These are phyloP conservation scores for Microdochium nivale DNA, from an alignment of 2,329 filamentous ascomycete genomes.

Conservation along the genomic window DNA sequence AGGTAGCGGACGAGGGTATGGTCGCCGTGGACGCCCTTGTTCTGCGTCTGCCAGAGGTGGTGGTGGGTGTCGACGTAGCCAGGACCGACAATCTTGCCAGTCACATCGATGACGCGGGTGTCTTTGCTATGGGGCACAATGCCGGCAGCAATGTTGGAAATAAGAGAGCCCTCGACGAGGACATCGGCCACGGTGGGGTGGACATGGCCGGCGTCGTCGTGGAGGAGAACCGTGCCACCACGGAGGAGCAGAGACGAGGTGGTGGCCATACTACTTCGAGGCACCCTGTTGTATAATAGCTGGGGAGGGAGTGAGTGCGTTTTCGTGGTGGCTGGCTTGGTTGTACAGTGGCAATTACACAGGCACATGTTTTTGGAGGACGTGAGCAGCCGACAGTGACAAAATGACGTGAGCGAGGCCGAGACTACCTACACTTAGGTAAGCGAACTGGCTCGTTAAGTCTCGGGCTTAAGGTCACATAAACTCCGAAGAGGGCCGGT, in stretches of 20 bases:
- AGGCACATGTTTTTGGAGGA: too few species aligned
- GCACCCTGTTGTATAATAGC: too few species aligned
- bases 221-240: slow-evolving; percentile 8
- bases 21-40: slow-evolving; percentile 16
- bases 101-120: slow-evolving; percentile 27
- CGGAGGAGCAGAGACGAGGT: slow-evolving; percentile 5
- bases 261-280: not conserved
- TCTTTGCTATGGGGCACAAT: not conserved
- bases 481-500: too few species aligned
- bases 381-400: too few species aligned
- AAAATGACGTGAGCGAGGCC: too few species aligned
- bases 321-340: too few species aligned
- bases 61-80: slow-evolving; percentile 35
- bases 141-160: slow-evolving; percentile 2
- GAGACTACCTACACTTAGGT: too few species aligned
- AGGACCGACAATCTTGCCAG: slow-evolving; percentile 27
- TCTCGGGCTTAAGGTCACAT: too few species aligned
- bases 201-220: slow-evolving; percentile 7
- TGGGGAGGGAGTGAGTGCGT: too few species aligned
- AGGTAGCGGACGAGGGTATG: slow-evolving; percentile 16
- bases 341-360: too few species aligned
- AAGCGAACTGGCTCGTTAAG: too few species aligned
- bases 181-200: slow-evolving; percentile 7
- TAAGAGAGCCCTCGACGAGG: slow-evolving; percentile 5
- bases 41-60: slow-evolving; percentile 33